Percentiles rank a stretch among this genome's conserved stretches.
Conservation (phyloP, 2,329 filamentous ascomycete genomes). For the Cladosporium cucumerinum region DNA sequence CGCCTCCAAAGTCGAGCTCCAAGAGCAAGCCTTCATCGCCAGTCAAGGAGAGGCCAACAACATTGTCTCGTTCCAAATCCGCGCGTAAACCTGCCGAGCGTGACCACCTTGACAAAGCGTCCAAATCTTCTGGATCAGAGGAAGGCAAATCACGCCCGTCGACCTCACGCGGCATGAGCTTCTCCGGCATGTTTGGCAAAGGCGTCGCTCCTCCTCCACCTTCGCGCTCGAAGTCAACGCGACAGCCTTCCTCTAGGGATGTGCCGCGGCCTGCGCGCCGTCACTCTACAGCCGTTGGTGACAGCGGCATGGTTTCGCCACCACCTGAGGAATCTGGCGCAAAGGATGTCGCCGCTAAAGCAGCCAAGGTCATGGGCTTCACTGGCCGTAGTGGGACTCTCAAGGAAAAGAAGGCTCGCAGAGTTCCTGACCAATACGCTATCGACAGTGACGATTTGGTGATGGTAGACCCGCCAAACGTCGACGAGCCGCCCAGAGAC, state of each 20-base stretch:
- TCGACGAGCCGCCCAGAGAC: conserved; percentile 27
- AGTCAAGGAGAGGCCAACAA: conserved; percentile 41
- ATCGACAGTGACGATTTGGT: conserved; percentile 58
- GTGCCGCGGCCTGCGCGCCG: conserved; percentile 55
- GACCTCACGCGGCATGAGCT: conserved; percentile 56
- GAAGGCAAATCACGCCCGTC: conserved; percentile 57
- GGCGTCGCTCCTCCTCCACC: conserved; percentile 54
- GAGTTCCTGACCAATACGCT: conserved; percentile 57
- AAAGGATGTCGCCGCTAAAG: conserved; percentile 62
- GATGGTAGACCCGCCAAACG: conserved; percentile 47
- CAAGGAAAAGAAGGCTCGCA: conserved; percentile 51
- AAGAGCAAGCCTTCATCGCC: conserved; percentile 50
- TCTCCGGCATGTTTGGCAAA: conserved; percentile 55
- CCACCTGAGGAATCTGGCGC: conserved; percentile 60
- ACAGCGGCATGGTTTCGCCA: conserved; percentile 65
- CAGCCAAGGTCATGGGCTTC: conserved; percentile 69
- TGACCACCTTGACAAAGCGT: conserved; percentile 55
- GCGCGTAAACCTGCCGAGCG: conserved; percentile 51
- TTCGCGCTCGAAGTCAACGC: conserved; percentile 61
- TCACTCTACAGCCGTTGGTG: conserved; percentile 56
- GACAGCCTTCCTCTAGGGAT: conserved; percentile 49
- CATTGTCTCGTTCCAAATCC: conserved; percentile 55
- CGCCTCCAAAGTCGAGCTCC: conserved; percentile 30
- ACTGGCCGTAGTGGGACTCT: conserved; percentile 45
- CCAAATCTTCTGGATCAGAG: conserved; percentile 71